Conservation (phyloP, 345 rosid species). For the Euphorbia pulcherrima region DNA sequence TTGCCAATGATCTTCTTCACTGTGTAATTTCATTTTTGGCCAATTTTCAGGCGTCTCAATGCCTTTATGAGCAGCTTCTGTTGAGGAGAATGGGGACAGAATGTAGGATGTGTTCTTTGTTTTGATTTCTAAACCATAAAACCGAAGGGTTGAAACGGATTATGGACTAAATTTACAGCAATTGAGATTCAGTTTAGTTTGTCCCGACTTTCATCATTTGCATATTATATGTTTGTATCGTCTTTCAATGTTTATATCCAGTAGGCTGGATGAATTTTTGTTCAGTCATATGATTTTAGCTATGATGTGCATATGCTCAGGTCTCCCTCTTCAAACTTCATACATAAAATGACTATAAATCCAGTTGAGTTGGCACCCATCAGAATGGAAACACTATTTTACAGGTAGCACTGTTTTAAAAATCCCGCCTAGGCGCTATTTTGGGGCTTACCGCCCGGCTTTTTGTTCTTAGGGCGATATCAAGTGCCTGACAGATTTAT, state of each 20-base stretch:
- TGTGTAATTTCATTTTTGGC: neutral
- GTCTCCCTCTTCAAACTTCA: no score
- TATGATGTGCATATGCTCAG: neutral
- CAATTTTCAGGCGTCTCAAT: constrained; percentile 40
- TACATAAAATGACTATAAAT: no score
- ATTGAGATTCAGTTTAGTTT: neutral
- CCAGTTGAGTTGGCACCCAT: no score
- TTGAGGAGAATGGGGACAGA: neutral
- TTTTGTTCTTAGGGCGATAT: no score
- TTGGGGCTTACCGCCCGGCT: no score
- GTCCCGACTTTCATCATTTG: neutral
- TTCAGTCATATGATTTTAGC: neutral
- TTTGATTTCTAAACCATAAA: neutral
- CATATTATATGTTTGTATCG: neutral
- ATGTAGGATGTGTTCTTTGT: neutral
- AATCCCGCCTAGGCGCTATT: no score
- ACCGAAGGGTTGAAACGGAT: neutral
- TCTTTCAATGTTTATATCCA: neutral
- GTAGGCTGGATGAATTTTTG: constrained; percentile 11
- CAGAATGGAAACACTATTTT: no score
- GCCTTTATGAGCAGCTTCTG: constrained; percentile 39
- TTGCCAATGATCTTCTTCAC: neutral
- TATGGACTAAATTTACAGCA: neutral
- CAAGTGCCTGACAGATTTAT: no score
- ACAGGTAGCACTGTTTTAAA: no score